phyloP scores from a whole-genome alignment of 2,329 filamentous ascomycete genomes.

The Cladophialophora exuberans region DNA sequence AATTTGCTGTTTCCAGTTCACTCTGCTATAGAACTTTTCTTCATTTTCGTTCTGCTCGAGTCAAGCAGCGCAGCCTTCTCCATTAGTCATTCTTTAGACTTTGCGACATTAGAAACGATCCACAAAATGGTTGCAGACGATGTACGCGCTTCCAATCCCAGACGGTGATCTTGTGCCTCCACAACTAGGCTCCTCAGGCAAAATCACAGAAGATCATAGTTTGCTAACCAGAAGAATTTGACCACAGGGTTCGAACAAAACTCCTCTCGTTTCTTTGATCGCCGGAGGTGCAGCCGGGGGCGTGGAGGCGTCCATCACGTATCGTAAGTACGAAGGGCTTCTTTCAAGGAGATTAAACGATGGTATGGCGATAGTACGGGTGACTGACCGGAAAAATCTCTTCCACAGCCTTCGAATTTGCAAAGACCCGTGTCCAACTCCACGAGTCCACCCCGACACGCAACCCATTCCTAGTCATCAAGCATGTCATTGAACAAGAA shows the following conservation, averaged over 20 bases:
- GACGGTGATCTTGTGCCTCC: not conserved
- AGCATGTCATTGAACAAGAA: conserved; percentile 58
- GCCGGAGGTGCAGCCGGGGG: conserved; percentile 57
- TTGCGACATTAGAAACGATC: not conserved
- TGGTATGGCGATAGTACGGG: not conserved
- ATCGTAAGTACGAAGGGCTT: conserved; percentile 21
- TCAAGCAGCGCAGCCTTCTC: not conserved
- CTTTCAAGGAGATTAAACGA: not conserved
- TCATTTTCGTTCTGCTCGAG: not conserved
- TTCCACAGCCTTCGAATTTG: conserved; percentile 64
- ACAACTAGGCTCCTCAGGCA: not conserved
- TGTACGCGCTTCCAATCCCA: conserved; percentile 7
- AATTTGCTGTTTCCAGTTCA: too few relatives aligned
- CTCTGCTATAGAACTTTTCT: too few relatives aligned
- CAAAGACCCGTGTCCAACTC: conserved; percentile 67
- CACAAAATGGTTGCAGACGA: conserved; percentile 21
- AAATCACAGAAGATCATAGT: not conserved
- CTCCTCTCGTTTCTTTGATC: conserved; percentile 51
- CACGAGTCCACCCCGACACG: conserved; percentile 47
- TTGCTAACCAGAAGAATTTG: not conserved
- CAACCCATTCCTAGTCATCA: conserved; percentile 63
- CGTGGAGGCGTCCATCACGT: conserved; percentile 56
- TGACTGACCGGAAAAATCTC: not conserved
- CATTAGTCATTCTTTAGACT: too few relatives aligned
- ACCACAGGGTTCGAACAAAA: conserved; percentile 25